Conservation (phyloP, 257 asterid genomes). For the Rhazya stricta region DNA sequence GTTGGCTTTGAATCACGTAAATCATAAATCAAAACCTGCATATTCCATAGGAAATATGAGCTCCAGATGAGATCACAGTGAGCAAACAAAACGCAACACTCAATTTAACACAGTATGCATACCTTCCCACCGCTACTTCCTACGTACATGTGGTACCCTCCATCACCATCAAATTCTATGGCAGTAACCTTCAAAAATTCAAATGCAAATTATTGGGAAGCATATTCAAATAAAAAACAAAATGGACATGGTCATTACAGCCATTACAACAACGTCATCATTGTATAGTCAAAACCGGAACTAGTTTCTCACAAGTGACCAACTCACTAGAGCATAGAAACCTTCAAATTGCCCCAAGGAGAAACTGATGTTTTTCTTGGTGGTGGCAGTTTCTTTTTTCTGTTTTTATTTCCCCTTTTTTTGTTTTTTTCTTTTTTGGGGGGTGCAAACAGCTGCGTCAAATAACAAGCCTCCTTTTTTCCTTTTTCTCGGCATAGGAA, state of each 20-base stretch:
- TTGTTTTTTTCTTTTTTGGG: background rate
- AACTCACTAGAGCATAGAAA: background rate
- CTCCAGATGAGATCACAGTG: background rate
- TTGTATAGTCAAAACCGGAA: background rate
- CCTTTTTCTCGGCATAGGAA: background rate
- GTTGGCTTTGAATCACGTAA: constrained; percentile 73
- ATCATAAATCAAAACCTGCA: constrained; percentile 80
- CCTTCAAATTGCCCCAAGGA: background rate
- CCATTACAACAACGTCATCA: background rate
- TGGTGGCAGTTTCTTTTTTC: too few species aligned
- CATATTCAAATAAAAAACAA: background rate
- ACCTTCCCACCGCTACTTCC: constrained; percentile 98
- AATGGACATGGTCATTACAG: background rate
- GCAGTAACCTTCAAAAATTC: constrained; percentile 79
- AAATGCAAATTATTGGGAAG: background rate
- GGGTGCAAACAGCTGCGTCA: background rate
- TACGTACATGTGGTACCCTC: constrained; percentile 77
- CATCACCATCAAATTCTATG: constrained; percentile 74
- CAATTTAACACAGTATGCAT: constrained; percentile 15
- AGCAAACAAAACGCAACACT: background rate
- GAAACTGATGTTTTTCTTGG: too few species aligned
- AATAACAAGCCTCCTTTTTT: too few species aligned
- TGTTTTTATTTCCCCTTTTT: background rate
- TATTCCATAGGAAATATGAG: constrained; percentile 16
- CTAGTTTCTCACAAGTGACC: background rate